phyloP scores from a whole-genome alignment of 805 yeast genomes.

The Saturnispora sekii region DNA sequence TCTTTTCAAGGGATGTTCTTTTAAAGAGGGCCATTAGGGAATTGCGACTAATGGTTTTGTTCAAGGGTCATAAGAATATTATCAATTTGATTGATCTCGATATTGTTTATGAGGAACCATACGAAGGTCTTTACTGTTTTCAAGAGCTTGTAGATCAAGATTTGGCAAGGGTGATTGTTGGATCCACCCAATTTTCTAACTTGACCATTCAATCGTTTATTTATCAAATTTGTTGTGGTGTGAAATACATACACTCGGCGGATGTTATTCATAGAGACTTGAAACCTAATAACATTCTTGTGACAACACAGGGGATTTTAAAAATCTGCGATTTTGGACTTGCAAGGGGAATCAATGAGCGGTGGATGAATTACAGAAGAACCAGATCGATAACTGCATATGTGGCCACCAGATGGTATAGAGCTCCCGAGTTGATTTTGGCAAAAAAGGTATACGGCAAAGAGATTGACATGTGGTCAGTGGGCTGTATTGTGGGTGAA shows the following conservation, averaged over 20 bases:
- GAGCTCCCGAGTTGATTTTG: conserved; percentile 85
- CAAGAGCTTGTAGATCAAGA: conserved; percentile 83
- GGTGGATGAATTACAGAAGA: conserved; percentile 16
- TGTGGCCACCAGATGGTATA: conserved; percentile 92
- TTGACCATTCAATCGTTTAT: conserved; percentile 67
- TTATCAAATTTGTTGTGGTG: conserved; percentile 78
- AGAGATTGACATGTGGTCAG: conserved; percentile 85
- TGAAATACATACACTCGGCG: conserved; percentile 84
- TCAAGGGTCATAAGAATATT: conserved; percentile 80
- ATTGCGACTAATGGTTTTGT: conserved; percentile 66
- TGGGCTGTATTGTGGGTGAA: conserved; percentile 85
- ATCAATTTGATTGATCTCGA: conserved; percentile 68
- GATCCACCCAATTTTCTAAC: conserved; percentile 69
- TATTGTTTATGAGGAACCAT: conserved; percentile 53
- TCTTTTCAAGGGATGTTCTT: conserved; percentile 57
- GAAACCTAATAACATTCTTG: conserved; percentile 83
- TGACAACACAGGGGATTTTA: conserved; percentile 60
- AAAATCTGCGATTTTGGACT: conserved; percentile 93
- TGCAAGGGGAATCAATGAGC: conserved; percentile 58
- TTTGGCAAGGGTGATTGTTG: conserved; percentile 69
- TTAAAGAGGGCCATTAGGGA: conserved; percentile 79
- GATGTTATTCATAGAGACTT: conserved; percentile 88
- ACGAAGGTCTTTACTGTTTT: conserved; percentile 80
- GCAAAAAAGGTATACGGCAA: conserved; percentile 51
- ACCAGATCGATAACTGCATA: conserved; percentile 51